Evolutionary conservation across 2,329 filamentous ascomycete genomes (phyloP).

Genomic region (Pseudogymnoascus sp.): DNA sequence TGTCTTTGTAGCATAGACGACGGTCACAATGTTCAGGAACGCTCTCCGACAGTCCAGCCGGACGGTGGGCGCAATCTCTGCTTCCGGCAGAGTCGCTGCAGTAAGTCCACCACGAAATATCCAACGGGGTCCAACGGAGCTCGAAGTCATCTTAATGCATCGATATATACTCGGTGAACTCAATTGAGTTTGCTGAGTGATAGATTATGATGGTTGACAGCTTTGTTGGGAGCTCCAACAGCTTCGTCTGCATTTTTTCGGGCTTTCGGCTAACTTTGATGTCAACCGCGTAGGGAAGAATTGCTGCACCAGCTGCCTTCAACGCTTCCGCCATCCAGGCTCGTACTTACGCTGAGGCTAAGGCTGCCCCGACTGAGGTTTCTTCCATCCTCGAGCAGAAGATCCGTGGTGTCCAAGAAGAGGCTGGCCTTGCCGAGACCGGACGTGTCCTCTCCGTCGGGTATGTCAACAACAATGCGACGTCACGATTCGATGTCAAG

Average conservation of each 20-base stretch:
- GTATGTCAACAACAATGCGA: slow-evolving; percentile 54
- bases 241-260: slow-evolving; percentile 34
- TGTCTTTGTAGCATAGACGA: slow-evolving; percentile 45
- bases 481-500: not conserved
- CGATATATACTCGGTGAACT: slow-evolving; percentile 36
- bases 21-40: slow-evolving; percentile 89
- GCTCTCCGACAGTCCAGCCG: slow-evolving; percentile 95
- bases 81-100: slow-evolving; percentile 81
- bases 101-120: slow-evolving; percentile 63
- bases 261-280: slow-evolving; percentile 47
- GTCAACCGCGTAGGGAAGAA: slow-evolving; percentile 66
- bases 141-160: slow-evolving; percentile 25
- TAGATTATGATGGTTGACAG: slow-evolving; percentile 33
- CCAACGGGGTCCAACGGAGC: slow-evolving; percentile 36
- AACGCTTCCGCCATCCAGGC: slow-evolving; percentile 64
- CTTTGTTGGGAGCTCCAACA: slow-evolving; percentile 32
- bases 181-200: slow-evolving; percentile 26
- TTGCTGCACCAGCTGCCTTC: slow-evolving; percentile 72
- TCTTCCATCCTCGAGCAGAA: slow-evolving; percentile 99
- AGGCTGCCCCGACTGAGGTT: slow-evolving; percentile 95
- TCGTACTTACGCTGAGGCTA: slow-evolving; percentile 89
- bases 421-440: slow-evolving; percentile 93
- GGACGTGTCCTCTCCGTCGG: slow-evolving; percentile 97
- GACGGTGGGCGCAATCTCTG: slow-evolving; percentile 89
- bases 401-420: slow-evolving; percentile 97